Base-by-base conservation (phyloP, 805 yeast species). In the Isabelozyma gotoi region DNA sequence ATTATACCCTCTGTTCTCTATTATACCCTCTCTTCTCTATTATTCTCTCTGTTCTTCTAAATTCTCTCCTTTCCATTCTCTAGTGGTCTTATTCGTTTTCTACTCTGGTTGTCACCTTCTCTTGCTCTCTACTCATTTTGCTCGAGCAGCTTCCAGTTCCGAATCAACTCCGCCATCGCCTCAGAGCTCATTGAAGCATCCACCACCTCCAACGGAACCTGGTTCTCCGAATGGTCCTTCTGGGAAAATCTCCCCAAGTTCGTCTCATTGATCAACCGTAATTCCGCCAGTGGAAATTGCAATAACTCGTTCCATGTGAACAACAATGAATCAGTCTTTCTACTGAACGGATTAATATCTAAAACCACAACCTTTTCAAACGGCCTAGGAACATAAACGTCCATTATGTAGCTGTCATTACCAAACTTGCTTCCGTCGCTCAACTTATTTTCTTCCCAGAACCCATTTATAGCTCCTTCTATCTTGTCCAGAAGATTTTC, bases 181-280 rank as follows among this genome's bases (percentile, higher is more conserved):
- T 75, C 72, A 0, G 91, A 77, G 51, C 85, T 82, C 52, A 81
- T 55, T 27, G 87, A 74, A 2, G 97, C 96, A 59, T 89, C 94
- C 3, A 94, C 85, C 16, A 94, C 81, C 56, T 94, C 99, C 41
- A 78, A 74, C 0, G 99, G 99, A 2, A 94, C 96, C 56, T 88
- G 91, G 60, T 84, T 88, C 54, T 92, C 96, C 2, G 96, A 80
- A 57, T 88, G 92, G 39, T 88, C 96, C 50, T 85, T 88, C 0
- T 81, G 66, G 0, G 88, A 84, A 68, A 90, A 90, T 21, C 92
- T 71, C 0, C 89, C 87, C 5, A 86, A 68, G 48, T 89, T 87
- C 16, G 79, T 80, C 51, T 81, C 78, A 1, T 81, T 76, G 4
- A 92, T 82, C 11, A 92, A 61, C 21, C 98, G 68, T 82, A 44